These are phyloP conservation scores for Lycium ferocissimum DNA, from an alignment of 257 asterid genomes.

Conservation along the genomic window DNA sequence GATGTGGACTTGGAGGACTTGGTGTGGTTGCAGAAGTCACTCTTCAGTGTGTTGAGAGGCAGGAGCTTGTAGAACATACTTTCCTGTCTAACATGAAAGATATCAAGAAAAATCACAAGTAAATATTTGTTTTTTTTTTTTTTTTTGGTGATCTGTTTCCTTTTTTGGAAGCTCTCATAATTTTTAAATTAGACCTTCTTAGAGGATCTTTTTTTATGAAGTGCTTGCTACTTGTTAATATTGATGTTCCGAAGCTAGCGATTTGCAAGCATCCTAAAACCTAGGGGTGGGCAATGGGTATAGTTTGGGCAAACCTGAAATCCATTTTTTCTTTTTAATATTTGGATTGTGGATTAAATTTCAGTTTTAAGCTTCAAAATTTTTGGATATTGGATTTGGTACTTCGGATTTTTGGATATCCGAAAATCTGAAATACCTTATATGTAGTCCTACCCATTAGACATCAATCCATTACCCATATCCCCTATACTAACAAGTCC, in stretches of 20 bases:
- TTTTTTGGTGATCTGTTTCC: conserved; percentile 24
- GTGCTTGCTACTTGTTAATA: background rate
- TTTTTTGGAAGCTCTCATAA: conserved; percentile 20
- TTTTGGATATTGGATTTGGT: too few species aligned
- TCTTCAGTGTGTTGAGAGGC: conserved; percentile 90
- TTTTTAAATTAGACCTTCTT: background rate
- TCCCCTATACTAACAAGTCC: too few species aligned
- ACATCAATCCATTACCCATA: too few species aligned
- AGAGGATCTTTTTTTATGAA: background rate
- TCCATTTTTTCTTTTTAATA: too few species aligned
- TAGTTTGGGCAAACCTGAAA: too few species aligned
- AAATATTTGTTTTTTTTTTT: conserved; percentile 42
- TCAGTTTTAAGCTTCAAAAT: too few species aligned
- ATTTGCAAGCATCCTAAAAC: background rate
- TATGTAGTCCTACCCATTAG: too few species aligned
- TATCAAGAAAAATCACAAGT: conserved; percentile 92
- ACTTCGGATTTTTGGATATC: too few species aligned
- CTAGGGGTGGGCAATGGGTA: background rate
- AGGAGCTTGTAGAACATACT: conserved; percentile 94
- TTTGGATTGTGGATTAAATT: too few species aligned
- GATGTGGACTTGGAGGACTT: conserved; percentile 99
- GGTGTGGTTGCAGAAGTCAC: conserved; percentile 98
- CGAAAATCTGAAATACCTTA: too few species aligned
- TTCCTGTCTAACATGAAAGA: conserved; percentile 75
- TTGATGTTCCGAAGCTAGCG: background rate